These are phyloP conservation scores for Trichoderma sp. DNA, from an alignment of 2,329 filamentous ascomycete genomes.

Conservation along the genomic window DNA sequence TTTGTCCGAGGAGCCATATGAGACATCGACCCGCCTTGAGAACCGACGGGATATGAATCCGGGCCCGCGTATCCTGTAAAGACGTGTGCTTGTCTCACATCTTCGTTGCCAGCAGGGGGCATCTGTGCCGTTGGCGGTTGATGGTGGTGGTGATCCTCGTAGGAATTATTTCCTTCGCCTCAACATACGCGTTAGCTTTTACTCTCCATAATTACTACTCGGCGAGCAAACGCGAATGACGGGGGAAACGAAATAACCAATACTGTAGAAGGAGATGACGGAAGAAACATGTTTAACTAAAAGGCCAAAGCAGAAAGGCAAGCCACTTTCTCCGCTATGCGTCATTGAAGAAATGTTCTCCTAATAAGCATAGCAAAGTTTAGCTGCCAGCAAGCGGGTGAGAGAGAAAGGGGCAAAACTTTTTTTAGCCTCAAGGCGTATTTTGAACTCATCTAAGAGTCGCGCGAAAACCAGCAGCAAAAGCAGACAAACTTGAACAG, in stretches of 20 bases:
- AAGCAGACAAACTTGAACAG: constrained; percentile 40
- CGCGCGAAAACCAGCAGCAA: constrained; percentile 40
- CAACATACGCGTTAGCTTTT: constrained; percentile 43
- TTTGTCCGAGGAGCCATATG: constrained; percentile 52
- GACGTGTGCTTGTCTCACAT: constrained; percentile 73
- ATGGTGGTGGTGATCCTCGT: constrained; percentile 70
- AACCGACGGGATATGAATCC: constrained; percentile 52
- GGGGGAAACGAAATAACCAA: neutral
- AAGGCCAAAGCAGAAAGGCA: neutral
- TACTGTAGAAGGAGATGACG: neutral
- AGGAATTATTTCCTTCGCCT: constrained; percentile 66
- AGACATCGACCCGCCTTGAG: constrained; percentile 64
- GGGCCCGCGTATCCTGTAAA: constrained; percentile 72
- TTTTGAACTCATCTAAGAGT: constrained; percentile 45
- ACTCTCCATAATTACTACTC: constrained; percentile 31
- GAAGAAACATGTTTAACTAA: neutral
- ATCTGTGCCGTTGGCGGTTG: constrained; percentile 60
- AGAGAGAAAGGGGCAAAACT: constrained; percentile 34
- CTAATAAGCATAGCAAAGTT: constrained; percentile 25
- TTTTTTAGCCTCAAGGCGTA: constrained; percentile 42
- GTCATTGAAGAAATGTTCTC: constrained; percentile 8
- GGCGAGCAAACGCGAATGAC: constrained; percentile 27
- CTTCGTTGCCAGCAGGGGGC: constrained; percentile 56
- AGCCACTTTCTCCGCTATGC: constrained; percentile 2
- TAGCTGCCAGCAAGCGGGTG: constrained; percentile 34